Percentiles rank a stretch among this genome's conserved stretches.
Conservation (phyloP, 306 rosid genomes). For the Vigna hirtella region DNA sequence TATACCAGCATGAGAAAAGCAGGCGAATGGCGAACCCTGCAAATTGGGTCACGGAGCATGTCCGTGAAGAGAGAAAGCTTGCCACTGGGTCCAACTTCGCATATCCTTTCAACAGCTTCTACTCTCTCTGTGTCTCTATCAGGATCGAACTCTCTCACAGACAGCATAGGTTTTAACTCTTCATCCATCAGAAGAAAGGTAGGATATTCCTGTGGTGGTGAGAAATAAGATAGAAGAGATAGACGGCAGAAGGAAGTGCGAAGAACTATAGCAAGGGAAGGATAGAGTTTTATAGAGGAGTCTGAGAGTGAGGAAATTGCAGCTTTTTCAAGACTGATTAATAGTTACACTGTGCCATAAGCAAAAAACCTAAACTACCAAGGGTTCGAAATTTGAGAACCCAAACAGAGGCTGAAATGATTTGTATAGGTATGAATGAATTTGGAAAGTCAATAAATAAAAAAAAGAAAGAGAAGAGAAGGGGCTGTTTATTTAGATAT, state of each 20-base stretch:
- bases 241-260: not conserved
- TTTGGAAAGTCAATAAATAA: not conserved
- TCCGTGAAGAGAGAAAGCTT: conserved; percentile 81
- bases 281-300: conserved; percentile 27
- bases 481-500: conserved; percentile 20
- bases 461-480: not conserved
- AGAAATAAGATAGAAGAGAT: not conserved
- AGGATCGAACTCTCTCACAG: conserved; percentile 65
- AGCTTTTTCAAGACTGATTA: conserved; percentile 52
- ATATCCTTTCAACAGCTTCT: conserved; percentile 76
- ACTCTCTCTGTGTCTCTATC: conserved; percentile 58
- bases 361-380: conserved; percentile 39
- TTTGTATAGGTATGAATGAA: too few species aligned
- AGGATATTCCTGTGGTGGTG: not conserved
- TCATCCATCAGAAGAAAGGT: conserved; percentile 36
- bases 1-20: conserved; percentile 90
- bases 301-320: conserved; percentile 37
- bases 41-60: conserved; percentile 91
- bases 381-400: conserved; percentile 41
- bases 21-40: conserved; percentile 97
- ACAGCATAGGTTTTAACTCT: not conserved
- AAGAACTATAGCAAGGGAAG: not conserved
- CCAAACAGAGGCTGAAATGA: not conserved
- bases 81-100: conserved; percentile 85
- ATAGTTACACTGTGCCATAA: conserved; percentile 52